These are phyloP conservation scores for Astrothelium macrocarpum DNA, from an alignment of 495 filamentous ascomycete genomes.

Conservation along the genomic window DNA sequence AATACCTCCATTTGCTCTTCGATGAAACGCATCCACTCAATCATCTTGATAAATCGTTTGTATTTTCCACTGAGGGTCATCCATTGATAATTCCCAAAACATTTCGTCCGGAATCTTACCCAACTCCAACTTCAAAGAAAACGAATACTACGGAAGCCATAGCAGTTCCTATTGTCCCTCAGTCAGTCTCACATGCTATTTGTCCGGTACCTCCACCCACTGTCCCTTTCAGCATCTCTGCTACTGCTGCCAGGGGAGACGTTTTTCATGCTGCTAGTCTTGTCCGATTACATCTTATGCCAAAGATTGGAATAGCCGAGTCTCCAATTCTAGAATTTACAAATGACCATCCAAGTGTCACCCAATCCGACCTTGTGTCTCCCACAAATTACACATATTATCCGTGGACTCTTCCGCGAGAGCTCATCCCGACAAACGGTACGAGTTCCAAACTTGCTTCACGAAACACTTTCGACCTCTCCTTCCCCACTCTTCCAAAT, in stretches of 20 bases:
- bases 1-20: conserved; percentile 88
- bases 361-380: conserved; percentile 48
- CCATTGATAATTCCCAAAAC: conserved; percentile 68
- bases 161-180: conserved; percentile 2
- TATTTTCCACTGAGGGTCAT: conserved; percentile 94
- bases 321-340: conserved; percentile 46
- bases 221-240: conserved; percentile 59
- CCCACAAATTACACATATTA: conserved; percentile 76
- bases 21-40: conserved; percentile 81
- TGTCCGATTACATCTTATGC: conserved; percentile 69
- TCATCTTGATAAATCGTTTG: conserved; percentile 71
- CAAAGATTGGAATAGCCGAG: conserved; percentile 42
- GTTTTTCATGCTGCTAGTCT: conserved; percentile 86
- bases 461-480: conserved; percentile 63
- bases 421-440: conserved; percentile 63
- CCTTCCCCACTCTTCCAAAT: conserved; percentile 63
- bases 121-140: neutral
- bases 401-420: conserved; percentile 78
- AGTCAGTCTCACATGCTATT: conserved; percentile 21
- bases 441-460: conserved; percentile 54
- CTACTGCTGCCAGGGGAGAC: conserved; percentile 73
- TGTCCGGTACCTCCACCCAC: conserved; percentile 53
- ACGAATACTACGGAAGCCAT: conserved; percentile 11
- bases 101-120: neutral
- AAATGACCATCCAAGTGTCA: conserved; percentile 44